Base-by-base conservation (phyloP, 2,329 filamentous ascomycete genomes). In the Trichoderma endophyticum region DNA sequence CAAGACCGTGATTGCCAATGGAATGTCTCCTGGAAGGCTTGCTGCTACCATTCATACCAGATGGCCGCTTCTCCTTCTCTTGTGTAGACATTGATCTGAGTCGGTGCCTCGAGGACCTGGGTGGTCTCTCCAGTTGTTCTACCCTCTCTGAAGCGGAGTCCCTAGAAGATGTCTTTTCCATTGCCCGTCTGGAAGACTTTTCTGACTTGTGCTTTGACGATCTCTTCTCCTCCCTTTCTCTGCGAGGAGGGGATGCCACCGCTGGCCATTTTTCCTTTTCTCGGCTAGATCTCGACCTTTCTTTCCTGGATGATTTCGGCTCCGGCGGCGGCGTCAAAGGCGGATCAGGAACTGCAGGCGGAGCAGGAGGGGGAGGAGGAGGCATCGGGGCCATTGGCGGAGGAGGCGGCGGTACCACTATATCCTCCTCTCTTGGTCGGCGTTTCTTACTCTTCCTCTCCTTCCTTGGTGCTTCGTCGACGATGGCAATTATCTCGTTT, bases 121-220 rank as follows among this genome's bases (percentile, higher is more conserved):
- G 78, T 39, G 80, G 72, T 78, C 81, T 77, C 80, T 85, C 76
- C 30, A 79, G 24, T 72, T 86, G 87, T 66, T 88, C 87, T 69
- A 88, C 87, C 79, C 91, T 92, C 75, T 95, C 94, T 24, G 92
- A 94, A 14, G 87, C 87, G 24, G 92, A 95, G 57, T 90, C 92
- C 77, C 90, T 92, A 0, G 90, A 91, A 14, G 87, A 85, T 2
- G 80, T 78, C 78, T 87, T 90, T 72, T 92, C 90, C 12, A 79
- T 77, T 21, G 78, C 76, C 68, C 88, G 86, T 76, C 86, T 90
- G 75, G 86, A 77, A 5, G 78, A 86, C 76, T 90, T 90, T 70
- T 93, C 91, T 12, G 90, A 89, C 73, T 88, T 90, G 71, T 91
- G 90, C 77, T 88, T 92, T 0, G 90, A 89, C 9, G 80, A 77